Base-by-base conservation (phyloP, 176 grass and related monocot species). In the Microstegium vimineum region DNA sequence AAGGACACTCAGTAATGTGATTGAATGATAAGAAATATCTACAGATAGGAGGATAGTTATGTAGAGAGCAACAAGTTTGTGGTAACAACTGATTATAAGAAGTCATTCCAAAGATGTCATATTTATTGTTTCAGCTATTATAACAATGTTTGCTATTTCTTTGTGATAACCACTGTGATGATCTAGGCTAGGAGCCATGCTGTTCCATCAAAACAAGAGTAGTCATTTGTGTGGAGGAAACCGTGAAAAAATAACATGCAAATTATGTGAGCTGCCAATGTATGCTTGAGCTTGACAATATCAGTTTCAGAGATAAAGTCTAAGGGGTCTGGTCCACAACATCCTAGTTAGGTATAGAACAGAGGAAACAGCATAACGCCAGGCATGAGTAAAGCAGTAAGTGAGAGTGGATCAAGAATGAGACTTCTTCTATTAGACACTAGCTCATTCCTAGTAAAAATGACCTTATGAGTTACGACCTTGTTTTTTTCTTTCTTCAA, bases 361-460 rank as follows among this genome's bases (percentile, higher is more conserved):
- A 61, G 16, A 32, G 65, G 45, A 31, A 20, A 61, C 70, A 27
- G 4, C 8, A 82, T 5, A 15, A 74, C 62, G 26, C 10, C 8
- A 82, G 9, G 23, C 40, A 70, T 52, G 63, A 62, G 47, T 74
- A 84, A 80, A 62, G n/a, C 61, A 66, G 75, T 10, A 84, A 75
- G 3, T 57, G 15, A 37, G 51, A 38, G 42, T 64, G 42, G 64
- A 42, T 62, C 30, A 83, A 72, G 41, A 78, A 56, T 72, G 70
- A 33, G 34, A 42, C 6, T 52, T 76, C 52, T 81, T 84, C 9
- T 34, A 69, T 75, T 42, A 36, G 27, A 65, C 33, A 27, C 31
- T 1, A 16, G 13, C 14, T 5, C 4, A 5, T 46, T 46, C 43
- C 43, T 16, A 46, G 14, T 16, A 46, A 46, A 46, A 46, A 46